Evolutionary conservation across 352 stramenopile genomes (phyloP).

Genomic region (Pythium brassicae): DNA sequence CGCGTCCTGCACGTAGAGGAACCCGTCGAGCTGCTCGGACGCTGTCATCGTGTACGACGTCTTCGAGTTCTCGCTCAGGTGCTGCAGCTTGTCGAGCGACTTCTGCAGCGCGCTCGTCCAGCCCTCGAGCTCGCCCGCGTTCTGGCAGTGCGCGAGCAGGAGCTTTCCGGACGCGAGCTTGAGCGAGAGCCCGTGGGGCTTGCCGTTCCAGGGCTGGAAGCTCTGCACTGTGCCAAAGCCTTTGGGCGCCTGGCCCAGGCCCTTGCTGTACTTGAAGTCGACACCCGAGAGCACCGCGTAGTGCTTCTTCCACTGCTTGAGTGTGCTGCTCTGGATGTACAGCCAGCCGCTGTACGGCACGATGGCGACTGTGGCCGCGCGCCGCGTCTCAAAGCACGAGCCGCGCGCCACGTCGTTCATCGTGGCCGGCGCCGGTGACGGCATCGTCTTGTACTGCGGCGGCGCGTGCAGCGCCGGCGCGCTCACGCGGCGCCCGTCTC

Average conservation of each 20-base stretch:
- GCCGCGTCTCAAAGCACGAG: constrained; percentile 71
- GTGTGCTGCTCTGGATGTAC: constrained; percentile 51
- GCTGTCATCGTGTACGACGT: constrained; percentile 68
- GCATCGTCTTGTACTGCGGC: constrained; percentile 19
- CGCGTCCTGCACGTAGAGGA: constrained; percentile 56
- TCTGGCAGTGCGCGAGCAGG: constrained; percentile 44
- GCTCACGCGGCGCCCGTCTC: constrained; percentile 22
- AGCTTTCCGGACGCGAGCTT: constrained; percentile 40
- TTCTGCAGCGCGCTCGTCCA: constrained; percentile 48
- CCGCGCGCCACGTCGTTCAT: constrained; percentile 1
- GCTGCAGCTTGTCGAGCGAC: constrained; percentile 51
- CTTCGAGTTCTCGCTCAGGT: constrained; percentile 48
- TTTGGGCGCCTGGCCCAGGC: constrained; percentile 53
- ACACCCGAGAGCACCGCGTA: constrained; percentile 64
- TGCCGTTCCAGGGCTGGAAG: constrained; percentile 34
- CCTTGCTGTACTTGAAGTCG: constrained; percentile 76
- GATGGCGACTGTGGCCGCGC: constrained; percentile 42
- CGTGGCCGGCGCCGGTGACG: not conserved
- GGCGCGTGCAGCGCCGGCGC: constrained; percentile 24
- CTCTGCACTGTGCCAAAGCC: constrained; percentile 58
- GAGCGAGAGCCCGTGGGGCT: constrained; percentile 46
- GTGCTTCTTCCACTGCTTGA: constrained; percentile 69
- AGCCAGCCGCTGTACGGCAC: constrained; percentile 66
- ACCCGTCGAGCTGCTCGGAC: constrained; percentile 62
- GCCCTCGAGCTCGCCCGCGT: constrained; percentile 36